Evolutionary conservation across 495 filamentous ascomycete species (phyloP).

Genomic region (Aspergillus homomorphus): DNA sequence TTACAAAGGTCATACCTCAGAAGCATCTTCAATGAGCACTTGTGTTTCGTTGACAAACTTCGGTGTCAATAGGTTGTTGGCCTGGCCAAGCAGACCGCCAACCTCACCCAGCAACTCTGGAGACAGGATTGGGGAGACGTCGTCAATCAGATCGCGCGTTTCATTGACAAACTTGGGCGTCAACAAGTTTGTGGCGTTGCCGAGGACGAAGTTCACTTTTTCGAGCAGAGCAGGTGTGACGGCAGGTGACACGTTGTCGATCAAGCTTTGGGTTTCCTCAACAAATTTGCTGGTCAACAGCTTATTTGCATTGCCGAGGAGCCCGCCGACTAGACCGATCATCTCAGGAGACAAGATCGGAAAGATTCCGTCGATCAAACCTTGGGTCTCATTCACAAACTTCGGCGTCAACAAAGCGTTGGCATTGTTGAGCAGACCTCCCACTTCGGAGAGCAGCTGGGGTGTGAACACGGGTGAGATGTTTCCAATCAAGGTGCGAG

Average conservation of each 20-base stretch:
- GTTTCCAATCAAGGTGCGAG: conserved; percentile 32
- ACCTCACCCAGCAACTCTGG: conserved; percentile 42
- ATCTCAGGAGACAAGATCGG: conserved; percentile 38
- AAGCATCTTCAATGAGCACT: conserved; percentile 46
- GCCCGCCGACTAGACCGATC: conserved; percentile 30
- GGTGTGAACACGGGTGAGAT: conserved; percentile 35
- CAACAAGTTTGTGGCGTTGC: conserved; percentile 39
- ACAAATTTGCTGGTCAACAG: conserved; percentile 39
- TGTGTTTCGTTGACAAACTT: conserved; percentile 47
- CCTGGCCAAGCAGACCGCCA: conserved; percentile 38
- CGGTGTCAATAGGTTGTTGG: conserved; percentile 35
- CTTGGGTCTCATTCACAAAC: conserved; percentile 44
- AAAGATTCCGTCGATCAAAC: conserved; percentile 36
- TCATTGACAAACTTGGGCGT: conserved; percentile 41
- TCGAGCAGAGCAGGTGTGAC: conserved; percentile 31
- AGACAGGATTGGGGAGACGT: conserved; percentile 40
- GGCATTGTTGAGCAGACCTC: conserved; percentile 36
- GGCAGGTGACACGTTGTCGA: conserved; percentile 39
- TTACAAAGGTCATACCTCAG: conserved; percentile 38
- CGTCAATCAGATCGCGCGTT: conserved; percentile 37
- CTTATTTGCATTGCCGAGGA: conserved; percentile 37
- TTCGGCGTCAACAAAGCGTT: conserved; percentile 37
- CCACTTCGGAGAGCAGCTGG: conserved; percentile 23
- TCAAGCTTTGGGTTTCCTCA: conserved; percentile 34
- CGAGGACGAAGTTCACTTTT: conserved; percentile 27